Evolutionary conservation across 2,329 filamentous ascomycete species (phyloP).

Genomic region (Verticillium longisporum): DNA sequence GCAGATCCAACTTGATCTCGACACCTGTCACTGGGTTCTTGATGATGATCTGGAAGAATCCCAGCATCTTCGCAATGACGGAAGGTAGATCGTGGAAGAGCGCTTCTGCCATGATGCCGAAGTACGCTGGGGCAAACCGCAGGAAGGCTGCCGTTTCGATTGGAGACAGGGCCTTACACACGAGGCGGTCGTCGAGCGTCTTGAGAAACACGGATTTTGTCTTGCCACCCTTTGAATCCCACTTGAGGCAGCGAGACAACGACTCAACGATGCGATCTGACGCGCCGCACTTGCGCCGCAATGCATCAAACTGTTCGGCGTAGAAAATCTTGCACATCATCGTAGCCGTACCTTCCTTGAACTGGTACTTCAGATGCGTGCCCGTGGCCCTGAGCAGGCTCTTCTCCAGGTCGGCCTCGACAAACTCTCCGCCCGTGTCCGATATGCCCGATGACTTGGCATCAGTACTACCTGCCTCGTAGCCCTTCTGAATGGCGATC

Average conservation of each 20-base stretch:
- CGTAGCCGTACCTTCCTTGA: slow-evolving; percentile 84
- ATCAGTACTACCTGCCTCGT: slow-evolving; percentile 15
- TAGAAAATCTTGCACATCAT: slow-evolving; percentile 99
- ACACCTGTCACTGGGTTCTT: slow-evolving; percentile 88
- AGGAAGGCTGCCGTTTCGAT: slow-evolving; percentile 93
- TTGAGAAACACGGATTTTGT: slow-evolving; percentile 97
- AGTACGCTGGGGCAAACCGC: slow-evolving; percentile 93
- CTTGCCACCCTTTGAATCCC: slow-evolving; percentile 97
- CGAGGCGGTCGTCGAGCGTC: slow-evolving; percentile 87
- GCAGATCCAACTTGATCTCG: slow-evolving; percentile 88
- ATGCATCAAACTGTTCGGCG: slow-evolving; percentile 93
- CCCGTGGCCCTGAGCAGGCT: slow-evolving; percentile 79
- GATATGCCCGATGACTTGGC: slow-evolving; percentile 22
- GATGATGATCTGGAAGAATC: slow-evolving; percentile 95
- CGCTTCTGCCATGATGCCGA: slow-evolving; percentile 93
- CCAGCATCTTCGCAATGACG: slow-evolving; percentile 98
- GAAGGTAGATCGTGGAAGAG: slow-evolving; percentile 92
- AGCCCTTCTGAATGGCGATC: slow-evolving; percentile 11
- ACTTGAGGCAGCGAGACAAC: slow-evolving; percentile 89
- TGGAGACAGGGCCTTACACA: slow-evolving; percentile 83
- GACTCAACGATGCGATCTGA: slow-evolving; percentile 93
- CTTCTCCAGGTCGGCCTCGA: slow-evolving; percentile 72
- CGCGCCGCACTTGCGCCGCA: slow-evolving; percentile 87
- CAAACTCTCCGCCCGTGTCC: slow-evolving; percentile 27
- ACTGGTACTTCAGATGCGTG: slow-evolving; percentile 93